Evolutionary conservation across 495 filamentous ascomycete genomes (phyloP).

Genomic region (Melanomma pulvis-pyrius): DNA sequence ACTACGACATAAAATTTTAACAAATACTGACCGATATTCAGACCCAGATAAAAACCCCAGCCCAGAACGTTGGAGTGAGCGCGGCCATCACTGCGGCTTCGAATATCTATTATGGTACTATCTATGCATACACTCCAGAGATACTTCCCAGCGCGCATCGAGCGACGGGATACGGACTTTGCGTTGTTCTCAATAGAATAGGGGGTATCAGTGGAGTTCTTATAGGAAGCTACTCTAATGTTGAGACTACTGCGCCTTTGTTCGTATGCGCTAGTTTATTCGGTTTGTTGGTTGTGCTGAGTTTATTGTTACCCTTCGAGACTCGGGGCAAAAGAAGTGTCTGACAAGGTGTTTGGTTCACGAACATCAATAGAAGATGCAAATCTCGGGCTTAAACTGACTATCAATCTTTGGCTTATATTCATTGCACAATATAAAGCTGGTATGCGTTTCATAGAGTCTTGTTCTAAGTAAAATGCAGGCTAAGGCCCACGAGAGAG

Average conservation of each 20-base stretch:
- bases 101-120: slow-evolving; percentile 54
- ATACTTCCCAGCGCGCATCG: slow-evolving; percentile 51
- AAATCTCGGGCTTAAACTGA: too few species aligned
- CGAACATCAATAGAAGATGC: too few species aligned
- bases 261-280: slow-evolving; percentile 49
- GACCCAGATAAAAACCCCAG: slow-evolving; percentile 47
- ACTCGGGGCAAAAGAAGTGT: slow-evolving; percentile 32
- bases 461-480: too few species aligned
- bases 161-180: slow-evolving; percentile 51
- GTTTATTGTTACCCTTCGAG: slow-evolving; percentile 49
- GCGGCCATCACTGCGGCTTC: slow-evolving; percentile 50
- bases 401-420: too few species aligned
- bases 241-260: slow-evolving; percentile 45
- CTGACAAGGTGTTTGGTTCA: too few species aligned
- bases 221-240: slow-evolving; percentile 48
- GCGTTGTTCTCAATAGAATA: slow-evolving; percentile 48
- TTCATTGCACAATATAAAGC: too few species aligned
- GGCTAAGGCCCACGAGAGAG: too few species aligned
- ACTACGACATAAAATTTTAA: neutral
- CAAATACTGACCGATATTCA: neutral
- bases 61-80: slow-evolving; percentile 50
- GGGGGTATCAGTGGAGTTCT: slow-evolving; percentile 48
- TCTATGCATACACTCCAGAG: slow-evolving; percentile 54
- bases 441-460: too few species aligned
- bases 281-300: slow-evolving; percentile 43